Evolutionary conservation across 2,329 filamentous ascomycete species (phyloP), one percentile per base, ranked within the genome.

Genomic region (Apiospora hydei): DNA sequence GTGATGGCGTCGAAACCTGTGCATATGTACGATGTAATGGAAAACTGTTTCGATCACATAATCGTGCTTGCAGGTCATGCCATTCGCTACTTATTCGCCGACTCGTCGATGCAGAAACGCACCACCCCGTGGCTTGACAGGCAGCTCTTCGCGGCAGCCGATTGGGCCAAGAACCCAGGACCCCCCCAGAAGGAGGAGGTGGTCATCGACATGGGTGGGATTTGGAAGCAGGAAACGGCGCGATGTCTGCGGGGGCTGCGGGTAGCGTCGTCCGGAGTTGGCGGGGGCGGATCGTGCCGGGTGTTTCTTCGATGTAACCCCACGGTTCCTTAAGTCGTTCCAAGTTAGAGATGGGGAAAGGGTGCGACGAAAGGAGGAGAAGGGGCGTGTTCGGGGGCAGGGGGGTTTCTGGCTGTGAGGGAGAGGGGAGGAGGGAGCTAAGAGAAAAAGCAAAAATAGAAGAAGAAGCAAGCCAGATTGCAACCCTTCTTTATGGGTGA

Each of bases 201-300:
- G 21, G 30, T 11, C 24, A 57, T 38, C 18, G 30, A 34, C 53
- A 61, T 38, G 30, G 57, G 10, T 14, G 34, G 57, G 53, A 61
- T 38, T 61, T 38, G 53, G 30, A 61, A 61, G 53, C 53, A 38
- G 38, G 53, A 38, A 26, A 61, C 53, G 53, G 18, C 30, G 8
- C 7, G 30, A 64, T 41, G 57, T 41, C 34, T 8, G 16, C 34
- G 57, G 18, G 34, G 34, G 18, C 57, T 41, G 57, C 57, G 57
- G 57, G 34, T 64, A 64, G 34, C 5, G 57, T 64, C 57, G 57
- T 34, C 49, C 57, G 57, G 57, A n/a, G 34, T 3, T n/a, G 30
- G 57, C 57, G 57, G 57, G 57, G 34, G 57, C 57, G 34, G 57
- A 41, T 64, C 57, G 57, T 64, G 57, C 57, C 57, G 57, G 18